phyloP scores from a whole-genome alignment of 495 filamentous ascomycete genomes.

The Haplographium delicatum region DNA sequence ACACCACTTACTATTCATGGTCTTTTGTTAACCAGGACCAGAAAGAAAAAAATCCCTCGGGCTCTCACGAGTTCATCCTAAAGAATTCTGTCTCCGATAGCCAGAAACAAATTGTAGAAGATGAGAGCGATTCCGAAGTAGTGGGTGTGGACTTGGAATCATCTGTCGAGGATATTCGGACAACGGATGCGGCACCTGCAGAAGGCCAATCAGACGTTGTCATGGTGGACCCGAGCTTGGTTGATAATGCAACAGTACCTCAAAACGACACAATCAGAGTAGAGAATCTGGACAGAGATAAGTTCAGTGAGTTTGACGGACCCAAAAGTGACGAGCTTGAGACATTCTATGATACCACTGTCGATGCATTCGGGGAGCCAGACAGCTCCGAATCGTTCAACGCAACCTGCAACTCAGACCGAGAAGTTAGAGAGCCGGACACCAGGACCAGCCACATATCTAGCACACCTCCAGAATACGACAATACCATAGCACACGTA shows the following conservation, averaged over 20 bases:
- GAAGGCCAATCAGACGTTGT: background rate
- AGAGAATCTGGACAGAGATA: background rate
- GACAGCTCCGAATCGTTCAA: too few species aligned
- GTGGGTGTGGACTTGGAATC: conserved; percentile 4
- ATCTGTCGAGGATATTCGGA: background rate
- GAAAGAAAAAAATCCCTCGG: conserved; percentile 7
- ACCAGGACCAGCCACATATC: too few species aligned
- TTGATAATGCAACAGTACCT: background rate
- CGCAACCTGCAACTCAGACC: too few species aligned
- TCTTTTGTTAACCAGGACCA: background rate
- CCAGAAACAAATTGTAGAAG: conserved; percentile 8
- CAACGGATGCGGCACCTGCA: background rate
- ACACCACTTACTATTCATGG: background rate
- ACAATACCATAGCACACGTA: background rate
- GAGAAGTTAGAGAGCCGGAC: too few species aligned
- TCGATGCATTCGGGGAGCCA: too few species aligned
- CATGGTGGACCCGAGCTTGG: background rate
- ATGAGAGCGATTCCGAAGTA: background rate
- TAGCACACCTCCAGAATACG: too few species aligned
- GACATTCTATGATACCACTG: too few species aligned
- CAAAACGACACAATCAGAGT: background rate
- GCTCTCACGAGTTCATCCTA: conserved; percentile 7
- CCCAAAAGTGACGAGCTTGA: too few species aligned
- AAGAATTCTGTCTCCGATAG: conserved; percentile 10
- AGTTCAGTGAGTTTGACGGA: too few species aligned